These are phyloP conservation scores for Mycena floridula DNA, from an alignment of 768 basidiomycete genomes.

Conservation along the genomic window DNA sequence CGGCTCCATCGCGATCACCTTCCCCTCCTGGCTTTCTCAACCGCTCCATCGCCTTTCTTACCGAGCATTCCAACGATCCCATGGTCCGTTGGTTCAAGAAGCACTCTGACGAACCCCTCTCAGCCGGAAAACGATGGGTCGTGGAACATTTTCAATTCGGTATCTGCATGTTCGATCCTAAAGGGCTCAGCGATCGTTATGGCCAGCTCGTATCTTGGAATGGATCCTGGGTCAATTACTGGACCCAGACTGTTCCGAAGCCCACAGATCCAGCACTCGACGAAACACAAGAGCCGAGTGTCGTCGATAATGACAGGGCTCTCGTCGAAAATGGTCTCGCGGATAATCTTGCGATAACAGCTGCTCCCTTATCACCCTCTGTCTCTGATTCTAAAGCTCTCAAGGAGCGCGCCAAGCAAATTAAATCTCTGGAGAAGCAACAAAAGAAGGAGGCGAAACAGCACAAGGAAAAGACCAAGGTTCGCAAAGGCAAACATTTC, in stretches of 20 bases:
- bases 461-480: conserved; percentile 18
- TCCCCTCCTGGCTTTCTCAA: conserved; percentile 19
- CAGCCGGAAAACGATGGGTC: conserved; percentile 44
- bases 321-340: conserved; percentile 18
- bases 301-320: conserved; percentile 10
- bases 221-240: conserved; percentile 57
- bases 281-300: not conserved
- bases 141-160: conserved; percentile 55
- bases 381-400: conserved; percentile 9
- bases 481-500: conserved; percentile 34
- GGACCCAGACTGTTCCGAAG: conserved; percentile 40
- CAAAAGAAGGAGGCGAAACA: conserved; percentile 14
- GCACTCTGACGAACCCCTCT: conserved; percentile 45
- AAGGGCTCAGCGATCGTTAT: conserved; percentile 44
- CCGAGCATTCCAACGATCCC: conserved; percentile 34
- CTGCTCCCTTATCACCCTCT: conserved; percentile 5
- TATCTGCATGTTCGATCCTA: conserved; percentile 50
- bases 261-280: conserved; percentile 5
- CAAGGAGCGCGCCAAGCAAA: conserved; percentile 15
- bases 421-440: conserved; percentile 13
- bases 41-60: conserved; percentile 31
- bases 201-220: conserved; percentile 38
- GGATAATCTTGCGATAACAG: not conserved
- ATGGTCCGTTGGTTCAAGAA: conserved; percentile 45
- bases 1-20: not conserved